Conservation (phyloP, 1,139 yeast genomes). For the Nematodospora anomalae region DNA sequence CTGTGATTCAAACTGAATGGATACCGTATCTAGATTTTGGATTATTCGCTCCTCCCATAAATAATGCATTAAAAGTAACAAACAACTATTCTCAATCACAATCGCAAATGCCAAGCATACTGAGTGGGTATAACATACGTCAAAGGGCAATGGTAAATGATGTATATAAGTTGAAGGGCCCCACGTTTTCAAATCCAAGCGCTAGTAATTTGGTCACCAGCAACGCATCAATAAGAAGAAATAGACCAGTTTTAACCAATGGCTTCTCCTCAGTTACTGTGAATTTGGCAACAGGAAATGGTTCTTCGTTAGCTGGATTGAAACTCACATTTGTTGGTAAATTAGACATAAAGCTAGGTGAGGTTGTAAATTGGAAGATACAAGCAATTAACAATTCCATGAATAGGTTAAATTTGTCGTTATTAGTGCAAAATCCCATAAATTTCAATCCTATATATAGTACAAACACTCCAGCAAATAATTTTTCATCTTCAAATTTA, state of each 20-base stretch:
- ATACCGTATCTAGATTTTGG: constrained; percentile 61
- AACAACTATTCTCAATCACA: constrained; percentile 25
- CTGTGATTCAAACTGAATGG: constrained; percentile 55
- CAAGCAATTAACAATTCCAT: constrained; percentile 64
- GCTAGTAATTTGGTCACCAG: constrained; percentile 6
- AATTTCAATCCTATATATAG: constrained; percentile 22
- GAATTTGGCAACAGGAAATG: constrained; percentile 34
- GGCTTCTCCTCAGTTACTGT: constrained; percentile 44
- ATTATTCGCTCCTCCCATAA: constrained; percentile 46
- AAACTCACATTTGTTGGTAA: constrained; percentile 65
- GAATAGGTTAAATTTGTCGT: constrained; percentile 46
- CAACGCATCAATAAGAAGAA: constrained; percentile 10
- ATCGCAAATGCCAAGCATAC: constrained; percentile 18
- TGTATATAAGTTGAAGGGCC: constrained; percentile 18
- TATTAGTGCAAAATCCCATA: constrained; percentile 33
- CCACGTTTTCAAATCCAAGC: constrained; percentile 12
- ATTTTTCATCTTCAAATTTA: constrained; percentile 11
- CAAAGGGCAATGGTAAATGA: constrained; percentile 22
- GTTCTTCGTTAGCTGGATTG: constrained; percentile 47
- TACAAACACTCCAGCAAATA: constrained; percentile 12
- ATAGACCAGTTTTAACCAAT: constrained; percentile 12
- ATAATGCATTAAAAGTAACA: constrained; percentile 35
- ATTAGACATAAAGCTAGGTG: constrained; percentile 59
- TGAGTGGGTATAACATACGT: constrained; percentile 13
- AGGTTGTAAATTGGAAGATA: constrained; percentile 60